Conservation (phyloP, 2,329 filamentous ascomycete genomes). For the Ophiostoma ulmi region DNA sequence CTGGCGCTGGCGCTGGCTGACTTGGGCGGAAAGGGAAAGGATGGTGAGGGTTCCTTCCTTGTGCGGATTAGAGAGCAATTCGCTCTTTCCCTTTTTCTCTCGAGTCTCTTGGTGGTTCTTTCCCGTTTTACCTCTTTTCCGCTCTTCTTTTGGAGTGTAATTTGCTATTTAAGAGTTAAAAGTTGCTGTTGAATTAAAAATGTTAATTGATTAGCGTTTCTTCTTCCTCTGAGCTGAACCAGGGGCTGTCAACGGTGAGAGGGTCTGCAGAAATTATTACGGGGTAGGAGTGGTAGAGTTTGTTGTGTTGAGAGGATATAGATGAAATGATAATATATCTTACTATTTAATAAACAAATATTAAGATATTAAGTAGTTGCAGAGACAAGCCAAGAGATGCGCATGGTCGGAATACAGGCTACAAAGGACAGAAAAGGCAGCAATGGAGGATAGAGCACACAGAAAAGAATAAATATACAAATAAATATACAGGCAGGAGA, state of each 20-base stretch:
- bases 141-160: slow-evolving; percentile 8
- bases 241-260: slow-evolving; percentile 5
- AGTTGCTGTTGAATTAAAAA: background rate
- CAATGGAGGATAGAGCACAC: background rate
- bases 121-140: slow-evolving; percentile 4
- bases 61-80: background rate
- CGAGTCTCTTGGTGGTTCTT: background rate
- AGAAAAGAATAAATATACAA: background rate
- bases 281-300: background rate
- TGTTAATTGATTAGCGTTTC: background rate
- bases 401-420: too few relatives aligned
- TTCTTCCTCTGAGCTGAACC: slow-evolving; percentile 1
- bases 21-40: background rate
- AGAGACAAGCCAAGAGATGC: too few relatives aligned
- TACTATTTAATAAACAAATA: too few relatives aligned
- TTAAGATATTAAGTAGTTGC: too few relatives aligned
- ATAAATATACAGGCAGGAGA: background rate
- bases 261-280: slow-evolving; percentile 10
- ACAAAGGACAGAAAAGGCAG: too few relatives aligned
- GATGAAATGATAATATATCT: too few relatives aligned
- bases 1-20: background rate
- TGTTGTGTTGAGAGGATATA: too few relatives aligned
- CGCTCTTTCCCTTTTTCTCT: background rate
- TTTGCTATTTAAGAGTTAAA: background rate
- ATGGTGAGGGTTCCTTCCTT: background rate